These are phyloP conservation scores for Chaetomium sp. DNA, from an alignment of 2,329 filamentous ascomycete genomes.

Conservation along the genomic window DNA sequence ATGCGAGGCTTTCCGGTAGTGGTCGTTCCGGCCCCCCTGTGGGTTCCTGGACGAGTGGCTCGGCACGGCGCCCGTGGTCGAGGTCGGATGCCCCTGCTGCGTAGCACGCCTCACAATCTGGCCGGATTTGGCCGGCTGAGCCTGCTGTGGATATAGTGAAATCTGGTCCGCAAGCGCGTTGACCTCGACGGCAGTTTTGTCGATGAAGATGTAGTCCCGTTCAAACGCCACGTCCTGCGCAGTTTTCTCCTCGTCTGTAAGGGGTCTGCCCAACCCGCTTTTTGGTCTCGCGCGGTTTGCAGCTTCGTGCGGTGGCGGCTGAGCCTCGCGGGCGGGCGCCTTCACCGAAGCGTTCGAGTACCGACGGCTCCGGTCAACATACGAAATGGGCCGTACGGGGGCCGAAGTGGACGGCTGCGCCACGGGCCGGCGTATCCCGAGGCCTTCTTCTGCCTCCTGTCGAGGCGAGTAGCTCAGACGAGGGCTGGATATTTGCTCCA, in stretches of 20 bases:
- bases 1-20: constrained; percentile 77
- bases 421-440: constrained; percentile 55
- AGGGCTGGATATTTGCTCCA: constrained; percentile 37
- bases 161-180: constrained; percentile 97
- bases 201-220: constrained; percentile 92
- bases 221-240: constrained; percentile 89
- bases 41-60: constrained; percentile 70
- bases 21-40: constrained; percentile 64
- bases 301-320: constrained; percentile 42
- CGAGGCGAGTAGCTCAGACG: constrained; percentile 47
- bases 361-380: constrained; percentile 45
- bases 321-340: constrained; percentile 40
- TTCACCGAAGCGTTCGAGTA: constrained; percentile 46
- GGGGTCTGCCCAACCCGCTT: constrained; percentile 25
- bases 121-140: constrained; percentile 57
- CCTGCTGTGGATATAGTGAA: constrained; percentile 74
- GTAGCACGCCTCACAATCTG: constrained; percentile 75
- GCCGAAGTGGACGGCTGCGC: constrained; percentile 53
- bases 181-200: constrained; percentile 93
- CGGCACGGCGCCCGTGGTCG: constrained; percentile 68
- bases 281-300: constrained; percentile 38
- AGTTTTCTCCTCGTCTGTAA: constrained; percentile 65
- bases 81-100: constrained; percentile 71
- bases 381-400: constrained; percentile 46
- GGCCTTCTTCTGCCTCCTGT: constrained; percentile 51